phyloP scores from a whole-genome alignment of 1,284 basidiomycete genomes.

The Meripilus lineatus region DNA sequence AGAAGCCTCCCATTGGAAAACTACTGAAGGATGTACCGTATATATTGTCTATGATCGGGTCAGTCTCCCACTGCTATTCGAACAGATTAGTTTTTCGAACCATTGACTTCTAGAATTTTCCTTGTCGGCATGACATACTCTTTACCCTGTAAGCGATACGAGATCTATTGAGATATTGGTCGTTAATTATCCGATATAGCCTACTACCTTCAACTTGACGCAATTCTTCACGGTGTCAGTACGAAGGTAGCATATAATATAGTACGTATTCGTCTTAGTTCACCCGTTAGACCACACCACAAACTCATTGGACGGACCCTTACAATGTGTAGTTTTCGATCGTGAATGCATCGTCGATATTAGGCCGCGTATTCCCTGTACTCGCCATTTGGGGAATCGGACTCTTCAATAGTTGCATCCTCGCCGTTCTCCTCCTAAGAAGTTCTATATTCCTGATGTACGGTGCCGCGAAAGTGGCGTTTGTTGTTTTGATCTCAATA shows the following conservation, averaged over 20 bases:
- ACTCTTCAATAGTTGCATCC: slow-evolving; percentile 13
- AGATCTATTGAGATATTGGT: neutral
- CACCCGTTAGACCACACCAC: neutral
- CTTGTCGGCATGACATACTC: neutral
- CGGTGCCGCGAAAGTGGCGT: slow-evolving; percentile 12
- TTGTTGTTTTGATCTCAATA: slow-evolving; percentile 17
- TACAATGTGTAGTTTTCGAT: neutral
- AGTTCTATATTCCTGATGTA: slow-evolving; percentile 20
- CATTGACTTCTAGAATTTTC: neutral
- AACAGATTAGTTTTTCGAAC: neutral
- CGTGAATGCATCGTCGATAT: neutral
- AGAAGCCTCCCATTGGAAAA: neutral
- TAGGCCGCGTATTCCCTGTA: slow-evolving; percentile 14
- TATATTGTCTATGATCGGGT: neutral
- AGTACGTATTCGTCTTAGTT: neutral
- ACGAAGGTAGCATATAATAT: neutral
- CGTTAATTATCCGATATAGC: neutral
- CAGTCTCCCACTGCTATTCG: too few species aligned
- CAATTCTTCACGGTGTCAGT: neutral
- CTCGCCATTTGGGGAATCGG: slow-evolving; percentile 6
- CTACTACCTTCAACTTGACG: slow-evolving; percentile 1
- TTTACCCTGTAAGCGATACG: neutral
- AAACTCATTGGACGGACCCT: neutral
- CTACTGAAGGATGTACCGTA: slow-evolving; percentile 2
- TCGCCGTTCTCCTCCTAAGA: slow-evolving; percentile 6